Base-by-base conservation (phyloP, 1,139 yeast species). In the Debaryomyces sp. region DNA sequence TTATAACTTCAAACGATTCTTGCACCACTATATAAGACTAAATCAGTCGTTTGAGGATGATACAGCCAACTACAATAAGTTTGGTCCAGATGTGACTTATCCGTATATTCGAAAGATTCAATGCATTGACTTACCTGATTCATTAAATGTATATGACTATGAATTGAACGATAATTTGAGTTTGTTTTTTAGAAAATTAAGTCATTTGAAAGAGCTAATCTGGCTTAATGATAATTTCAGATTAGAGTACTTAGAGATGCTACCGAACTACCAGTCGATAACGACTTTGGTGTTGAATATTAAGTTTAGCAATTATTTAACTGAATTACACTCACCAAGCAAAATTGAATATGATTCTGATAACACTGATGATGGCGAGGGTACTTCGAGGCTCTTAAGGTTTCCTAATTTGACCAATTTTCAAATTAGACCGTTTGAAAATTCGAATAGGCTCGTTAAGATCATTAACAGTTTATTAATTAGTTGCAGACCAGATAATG, bases 201-300 rank as follows among this genome's bases (percentile, higher is more conserved):
- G 33, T 15, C 55, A 59, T 32, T 51, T 74, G 26, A 57, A 50
- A 5, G 66, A 63, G 44, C 54, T 75, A 30, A 55, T 64, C 6
- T 75, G 80, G 80, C 51, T 61, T 6, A 62, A 64, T 42, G 69
- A 67, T 42, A 67, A 67, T 44, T 71, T 75, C 50, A 56, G 64
- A n/a, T 53, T 70, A 15, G 62, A 62, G 17, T 68, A 61, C 46
- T 56, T 73, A 39, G 38, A 50, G 21, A 36, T 45, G 18, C 47
- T 73, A 29, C 68, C 69, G 3, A 55, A 59, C 41, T 58, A 53
- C 22, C 44, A 48, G 2, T 33, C 54, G 3, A 33, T 73, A 2
- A 50, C 50, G 9, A 53, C 64, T 1, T 54, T 73, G 24, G 53
- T 58, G 3, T 47, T 72, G 33, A 67, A 69, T 47, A 60, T 69